phyloP scores from a whole-genome alignment of 108 stramenopile genomes.

The Chaetoceros tenuissimus region DNA sequence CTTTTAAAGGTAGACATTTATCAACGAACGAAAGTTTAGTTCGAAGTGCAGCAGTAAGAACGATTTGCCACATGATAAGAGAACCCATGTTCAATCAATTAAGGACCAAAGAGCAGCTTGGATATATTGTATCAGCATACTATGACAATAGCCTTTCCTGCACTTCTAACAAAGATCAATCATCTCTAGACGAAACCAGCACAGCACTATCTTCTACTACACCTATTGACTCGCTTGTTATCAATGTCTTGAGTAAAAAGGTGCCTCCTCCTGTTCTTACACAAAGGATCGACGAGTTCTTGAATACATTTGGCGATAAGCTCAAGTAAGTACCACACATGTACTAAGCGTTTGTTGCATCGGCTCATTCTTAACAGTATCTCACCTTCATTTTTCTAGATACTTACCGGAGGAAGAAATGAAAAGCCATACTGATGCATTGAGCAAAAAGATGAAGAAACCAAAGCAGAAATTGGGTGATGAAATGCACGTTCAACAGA shows the following conservation, averaged over 20 bases:
- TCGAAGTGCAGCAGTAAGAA: conserved; percentile 55
- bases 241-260: conserved; percentile 70
- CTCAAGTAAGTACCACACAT: conserved; percentile 12
- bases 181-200: neutral
- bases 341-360: neutral
- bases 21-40: conserved; percentile 50
- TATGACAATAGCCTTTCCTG: conserved; percentile 30
- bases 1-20: conserved; percentile 57
- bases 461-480: conserved; percentile 65
- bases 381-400: no score
- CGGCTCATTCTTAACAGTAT: neutral
- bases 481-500: conserved; percentile 48
- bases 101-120: conserved; percentile 74
- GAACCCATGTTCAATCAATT: conserved; percentile 80
- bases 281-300: conserved; percentile 71
- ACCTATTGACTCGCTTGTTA: conserved; percentile 55
- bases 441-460: conserved; percentile 61
- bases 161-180: neutral
- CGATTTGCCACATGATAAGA: conserved; percentile 68
- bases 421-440: conserved; percentile 40
- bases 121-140: conserved; percentile 68
- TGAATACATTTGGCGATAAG: conserved; percentile 39
- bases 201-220: conserved; percentile 23
- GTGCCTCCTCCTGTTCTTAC: conserved; percentile 53
- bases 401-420: conserved; percentile 68